Evolutionary conservation across 179 eudicot species (phyloP).

Genomic region (Corrigiola litoralis): DNA sequence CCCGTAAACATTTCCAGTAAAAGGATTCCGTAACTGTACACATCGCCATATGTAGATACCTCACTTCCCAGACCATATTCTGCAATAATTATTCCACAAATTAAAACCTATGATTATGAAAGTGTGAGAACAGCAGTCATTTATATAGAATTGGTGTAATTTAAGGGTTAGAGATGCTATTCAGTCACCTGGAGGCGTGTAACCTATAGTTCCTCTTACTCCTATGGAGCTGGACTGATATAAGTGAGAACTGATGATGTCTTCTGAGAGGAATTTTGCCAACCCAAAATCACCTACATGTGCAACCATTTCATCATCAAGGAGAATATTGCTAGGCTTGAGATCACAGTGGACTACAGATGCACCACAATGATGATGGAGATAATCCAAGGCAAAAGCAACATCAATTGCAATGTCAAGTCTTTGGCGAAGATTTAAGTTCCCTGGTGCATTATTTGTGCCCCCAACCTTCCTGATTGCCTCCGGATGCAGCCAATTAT

Average conservation of each 20-base stretch:
- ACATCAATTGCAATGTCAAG: constrained; percentile 26
- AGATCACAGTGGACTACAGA: constrained; percentile 31
- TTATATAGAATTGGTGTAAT: not conserved
- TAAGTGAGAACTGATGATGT: not conserved
- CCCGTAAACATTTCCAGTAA: constrained; percentile 33
- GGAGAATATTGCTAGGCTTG: constrained; percentile 33
- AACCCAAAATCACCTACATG: constrained; percentile 34
- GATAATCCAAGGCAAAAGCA: constrained; percentile 28
- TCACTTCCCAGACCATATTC: constrained; percentile 29
- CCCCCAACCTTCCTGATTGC: not conserved
- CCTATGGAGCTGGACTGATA: constrained; percentile 22
- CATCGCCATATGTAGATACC: constrained; percentile 20
- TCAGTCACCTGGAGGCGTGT: constrained; percentile 33
- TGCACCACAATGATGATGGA: constrained; percentile 21
- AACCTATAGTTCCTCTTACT: constrained; percentile 33
- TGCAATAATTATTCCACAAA: constrained; percentile 1
- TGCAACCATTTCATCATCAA: constrained; percentile 32
- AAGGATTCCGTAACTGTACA: constrained; percentile 29
- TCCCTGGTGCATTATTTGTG: not conserved
- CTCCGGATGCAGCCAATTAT: constrained; percentile 24
- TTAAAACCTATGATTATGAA: not conserved
- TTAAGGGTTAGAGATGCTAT: not conserved
- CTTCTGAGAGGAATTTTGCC: constrained; percentile 16
- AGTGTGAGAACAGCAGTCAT: not conserved
- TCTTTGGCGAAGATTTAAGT: constrained; percentile 15